Evolutionary conservation across 2,329 filamentous ascomycete genomes (phyloP).

Genomic region (Colletotrichum sp.): DNA sequence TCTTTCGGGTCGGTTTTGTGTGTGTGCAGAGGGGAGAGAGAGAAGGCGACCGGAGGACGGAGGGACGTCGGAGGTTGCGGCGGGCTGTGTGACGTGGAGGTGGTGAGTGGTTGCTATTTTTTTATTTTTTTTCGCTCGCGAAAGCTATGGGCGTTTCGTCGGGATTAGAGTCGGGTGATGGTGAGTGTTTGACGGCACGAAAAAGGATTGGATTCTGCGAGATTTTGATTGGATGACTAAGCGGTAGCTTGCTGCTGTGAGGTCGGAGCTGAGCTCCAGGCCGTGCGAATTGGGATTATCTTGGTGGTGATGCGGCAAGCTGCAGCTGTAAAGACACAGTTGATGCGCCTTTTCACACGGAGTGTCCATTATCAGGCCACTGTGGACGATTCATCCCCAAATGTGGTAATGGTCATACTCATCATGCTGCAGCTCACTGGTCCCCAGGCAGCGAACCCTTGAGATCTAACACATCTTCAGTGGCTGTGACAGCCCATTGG

Average conservation of each 20-base stretch:
- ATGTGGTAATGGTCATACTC: conserved; percentile 10
- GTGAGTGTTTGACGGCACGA: conserved; percentile 18
- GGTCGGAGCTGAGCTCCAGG: conserved; percentile 17
- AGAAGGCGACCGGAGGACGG: conserved; percentile 14
- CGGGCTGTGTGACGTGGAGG: conserved; percentile 17
- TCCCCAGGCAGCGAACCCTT: neutral
- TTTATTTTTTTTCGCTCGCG: conserved; percentile 12
- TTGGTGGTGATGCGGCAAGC: neutral
- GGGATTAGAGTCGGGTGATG: conserved; percentile 35
- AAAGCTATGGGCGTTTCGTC: conserved; percentile 20
- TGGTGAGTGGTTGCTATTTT: neutral
- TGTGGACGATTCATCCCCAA: conserved; percentile 7
- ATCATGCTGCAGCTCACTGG: conserved; percentile 10
- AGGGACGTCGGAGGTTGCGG: neutral
- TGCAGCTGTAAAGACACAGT: neutral
- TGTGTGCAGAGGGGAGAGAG: neutral
- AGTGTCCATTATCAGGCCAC: conserved; percentile 4
- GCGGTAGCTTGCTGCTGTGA: conserved; percentile 6
- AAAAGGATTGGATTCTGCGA: conserved; percentile 25
- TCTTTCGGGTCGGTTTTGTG: conserved; percentile 35
- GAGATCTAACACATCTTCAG: neutral
- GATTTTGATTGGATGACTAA: conserved; percentile 26
- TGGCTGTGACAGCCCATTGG: neutral
- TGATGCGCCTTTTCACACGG: neutral
- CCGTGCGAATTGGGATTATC: conserved; percentile 17